Evolutionary conservation across 1,284 basidiomycete genomes (phyloP).

Genomic region (Cyathus pygmaeus): DNA sequence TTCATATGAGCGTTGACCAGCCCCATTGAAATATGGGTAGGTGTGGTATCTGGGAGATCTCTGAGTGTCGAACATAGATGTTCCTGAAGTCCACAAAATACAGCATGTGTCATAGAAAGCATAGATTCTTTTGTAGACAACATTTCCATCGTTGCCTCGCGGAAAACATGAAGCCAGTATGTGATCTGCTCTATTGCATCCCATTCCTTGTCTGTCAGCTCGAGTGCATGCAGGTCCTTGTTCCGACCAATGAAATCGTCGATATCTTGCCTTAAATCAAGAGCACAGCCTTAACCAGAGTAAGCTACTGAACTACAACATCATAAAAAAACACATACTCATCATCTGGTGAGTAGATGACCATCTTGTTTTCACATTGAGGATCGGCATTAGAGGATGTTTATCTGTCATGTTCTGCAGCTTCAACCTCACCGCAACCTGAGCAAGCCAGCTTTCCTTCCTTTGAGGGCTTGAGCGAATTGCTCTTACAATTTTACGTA

Average conservation of each 20-base stretch:
- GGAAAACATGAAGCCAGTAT: conserved; percentile 30
- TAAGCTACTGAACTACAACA: too few relatives aligned
- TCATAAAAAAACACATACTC: conserved; percentile 11
- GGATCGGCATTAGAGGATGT: conserved; percentile 3
- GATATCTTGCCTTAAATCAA: conserved; percentile 15
- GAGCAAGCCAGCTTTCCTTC: conserved; percentile 16
- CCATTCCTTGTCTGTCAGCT: conserved; percentile 23
- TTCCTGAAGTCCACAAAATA: conserved; percentile 35
- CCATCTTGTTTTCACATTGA: conserved; percentile 34
- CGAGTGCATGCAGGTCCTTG: conserved; percentile 11
- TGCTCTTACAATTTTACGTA: conserved; percentile 16
- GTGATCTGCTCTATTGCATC: conserved; percentile 19
- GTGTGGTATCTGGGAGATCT: not conserved
- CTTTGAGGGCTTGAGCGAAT: not conserved
- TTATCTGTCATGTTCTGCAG: not conserved
- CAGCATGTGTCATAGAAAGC: conserved; percentile 26
- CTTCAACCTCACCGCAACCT: not conserved
- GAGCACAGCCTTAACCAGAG: conserved; percentile 22
- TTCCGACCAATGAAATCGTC: conserved; percentile 14
- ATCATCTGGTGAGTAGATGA: conserved; percentile 35
- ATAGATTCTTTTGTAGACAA: conserved; percentile 12
- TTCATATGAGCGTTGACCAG: too few relatives aligned
- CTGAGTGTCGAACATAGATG: conserved; percentile 7
- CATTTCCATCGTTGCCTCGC: conserved; percentile 19
- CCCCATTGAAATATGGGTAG: not conserved